Evolutionary conservation across 163 green algal genomes (phyloP), one percentile per base, ranked within the genome.

Genomic region (Coccomyxa subellipsoidea): DNA sequence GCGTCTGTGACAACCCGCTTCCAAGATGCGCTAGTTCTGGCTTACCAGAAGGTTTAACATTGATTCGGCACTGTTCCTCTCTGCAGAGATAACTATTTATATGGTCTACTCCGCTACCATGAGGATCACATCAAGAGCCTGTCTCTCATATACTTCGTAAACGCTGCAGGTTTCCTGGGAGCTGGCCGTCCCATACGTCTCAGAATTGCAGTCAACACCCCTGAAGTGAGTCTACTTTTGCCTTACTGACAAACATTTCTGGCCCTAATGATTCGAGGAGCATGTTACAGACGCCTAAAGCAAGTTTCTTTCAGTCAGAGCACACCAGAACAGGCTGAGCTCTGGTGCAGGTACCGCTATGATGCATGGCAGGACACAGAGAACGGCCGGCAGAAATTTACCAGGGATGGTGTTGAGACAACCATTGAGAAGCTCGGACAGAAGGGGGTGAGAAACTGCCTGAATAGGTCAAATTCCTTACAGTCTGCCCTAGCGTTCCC

Each of bases 361-460:
- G 37, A 88, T 25, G 89, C 72, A 9, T 90, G 73, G 47, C 87
- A 88, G 35, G 89, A 92, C 39, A 77, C 70, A 0, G 40, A 80
- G 36, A 71, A 86, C 70, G 84, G 80, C 38, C 76, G 54, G 0
- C 89, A 92, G 66, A 86, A 85, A 32, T 71, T 90, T 39, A 81
- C 86, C 12, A 80, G 82, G 15, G 81, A 92, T 36, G 86, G 81
- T 31, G 77, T 92, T 39, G 87, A 91, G 76, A 90, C 84, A 6
- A 69, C 34, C 10, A 70, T 87, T 4, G 38, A 83, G 8, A 76
- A 86, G 36, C 32, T 91, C 8, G 69, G 80, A 81, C 59, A 35
- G 35, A 53, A 40, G 7, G 38, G 69, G 37, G 66, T 71, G 9
- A 29, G 32, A 29, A 7, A 12, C 32, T 4, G 0, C 32, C 29